Evolutionary conservation across 2,329 filamentous ascomycete species (phyloP), one percentile per base, ranked within the genome.

Genomic region (Fusarium odoratissimum): DNA sequence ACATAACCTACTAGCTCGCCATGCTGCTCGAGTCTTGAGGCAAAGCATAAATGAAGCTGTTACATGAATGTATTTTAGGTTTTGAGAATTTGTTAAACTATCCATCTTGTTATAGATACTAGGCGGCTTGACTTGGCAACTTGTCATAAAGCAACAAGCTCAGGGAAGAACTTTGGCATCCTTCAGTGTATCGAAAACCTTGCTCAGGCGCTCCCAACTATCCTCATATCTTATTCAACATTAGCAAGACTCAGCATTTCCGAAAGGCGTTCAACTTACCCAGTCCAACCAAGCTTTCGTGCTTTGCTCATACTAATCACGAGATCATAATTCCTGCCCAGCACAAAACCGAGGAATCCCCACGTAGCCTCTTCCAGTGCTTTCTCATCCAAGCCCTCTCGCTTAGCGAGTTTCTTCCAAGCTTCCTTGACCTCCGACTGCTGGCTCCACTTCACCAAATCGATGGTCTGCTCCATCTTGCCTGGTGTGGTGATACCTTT

Each of bases 261-360:
- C 1, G 8, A 14, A 10, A 8, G 14, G 4, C 14, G 6, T 17
- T 55, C n/a, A 6, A 64, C 62, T 14, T 35, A 55, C 62, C 28
- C 35, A 8, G 16, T 25, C 62, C 62, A 63, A 2, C 62, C 62
- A 30, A 44, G 25, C 7, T 31, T 12, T 30, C 38, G 57, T 8
- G 58, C 62, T 33, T 64, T 64, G 3, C 35, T 63, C 62, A 64
- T 63, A 19, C 58, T 64, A 2, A 64, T 40, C 5, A 64, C 33
- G 8, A 64, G 62, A 46, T 64, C 58, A 25, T 37, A 64, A n/a
- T 63, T 64, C 10, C 62, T 51, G 4, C 62, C 62, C 6, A 40
- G 31, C 7, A 64, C 62, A 4, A 64, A 64, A 10, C 62, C 46
- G 12, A 64, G 58, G 12, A 64, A 64, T 12, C 8, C 31, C 58